Evolutionary conservation across 257 asterid species (phyloP).

Genomic region (Rhazya stricta): DNA sequence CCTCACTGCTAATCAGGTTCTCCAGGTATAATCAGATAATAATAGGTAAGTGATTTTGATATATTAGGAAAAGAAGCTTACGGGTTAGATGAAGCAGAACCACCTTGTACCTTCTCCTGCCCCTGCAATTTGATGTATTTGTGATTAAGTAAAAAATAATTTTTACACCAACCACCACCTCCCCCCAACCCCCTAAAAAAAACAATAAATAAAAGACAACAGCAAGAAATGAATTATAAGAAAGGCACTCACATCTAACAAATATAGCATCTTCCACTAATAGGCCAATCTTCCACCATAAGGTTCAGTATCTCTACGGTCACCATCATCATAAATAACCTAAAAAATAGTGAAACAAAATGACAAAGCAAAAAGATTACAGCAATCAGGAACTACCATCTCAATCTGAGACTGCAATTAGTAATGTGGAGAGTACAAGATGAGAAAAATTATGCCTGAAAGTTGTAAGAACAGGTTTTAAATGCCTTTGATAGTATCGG

Average conservation of each 20-base stretch:
- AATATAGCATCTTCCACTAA: background rate
- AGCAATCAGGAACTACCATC: too few relatives aligned
- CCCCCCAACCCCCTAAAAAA: background rate
- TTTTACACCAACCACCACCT: background rate
- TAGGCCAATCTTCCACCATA: background rate
- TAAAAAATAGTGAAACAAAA: background rate
- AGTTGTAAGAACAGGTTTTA: background rate
- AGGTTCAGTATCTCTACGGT: constrained; percentile 1
- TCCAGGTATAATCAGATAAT: too few relatives aligned
- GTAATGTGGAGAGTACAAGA: too few relatives aligned
- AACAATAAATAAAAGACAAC: background rate
- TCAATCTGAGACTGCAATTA: too few relatives aligned
- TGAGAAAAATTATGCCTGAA: too few relatives aligned
- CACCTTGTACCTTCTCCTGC: background rate
- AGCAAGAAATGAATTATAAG: background rate
- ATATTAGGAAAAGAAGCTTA: background rate
- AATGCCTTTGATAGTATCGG: background rate
- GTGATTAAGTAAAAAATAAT: background rate
- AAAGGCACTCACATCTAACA: background rate
- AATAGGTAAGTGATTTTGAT: background rate
- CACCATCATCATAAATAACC: constrained; percentile 5
- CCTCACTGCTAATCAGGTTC: too few relatives aligned
- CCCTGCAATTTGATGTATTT: constrained; percentile 3
- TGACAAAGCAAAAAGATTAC: background rate
- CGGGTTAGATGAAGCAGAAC: background rate